These are phyloP conservation scores for Rhodotorula sp. DNA, from an alignment of 1,284 basidiomycete genomes.

Conservation along the genomic window DNA sequence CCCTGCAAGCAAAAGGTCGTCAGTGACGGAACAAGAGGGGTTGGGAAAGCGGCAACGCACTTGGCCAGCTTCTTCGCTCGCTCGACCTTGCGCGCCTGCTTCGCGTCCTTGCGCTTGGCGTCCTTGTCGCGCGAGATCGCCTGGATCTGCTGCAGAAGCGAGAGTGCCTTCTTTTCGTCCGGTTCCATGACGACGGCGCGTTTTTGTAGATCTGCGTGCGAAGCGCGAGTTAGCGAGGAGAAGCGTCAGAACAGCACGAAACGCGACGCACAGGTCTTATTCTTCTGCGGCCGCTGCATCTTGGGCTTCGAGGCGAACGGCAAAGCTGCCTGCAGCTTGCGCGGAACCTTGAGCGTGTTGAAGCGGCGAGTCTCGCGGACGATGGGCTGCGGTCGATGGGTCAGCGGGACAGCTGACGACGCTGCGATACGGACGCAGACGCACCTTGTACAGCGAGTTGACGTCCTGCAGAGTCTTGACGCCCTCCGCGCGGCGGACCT, in stretches of 20 bases:
- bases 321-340: constrained; percentile 80
- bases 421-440: neutral
- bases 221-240: neutral
- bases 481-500: constrained; percentile 78
- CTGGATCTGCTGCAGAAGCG: constrained; percentile 91
- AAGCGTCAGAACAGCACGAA: neutral
- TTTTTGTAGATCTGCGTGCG: constrained; percentile 68
- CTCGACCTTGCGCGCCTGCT: constrained; percentile 26
- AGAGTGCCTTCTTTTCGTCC: constrained; percentile 87
- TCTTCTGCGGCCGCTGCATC: constrained; percentile 68
- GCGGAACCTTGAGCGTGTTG: constrained; percentile 84
- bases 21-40: no score
- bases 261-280: constrained; percentile 56
- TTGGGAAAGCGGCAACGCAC: neutral
- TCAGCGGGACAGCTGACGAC: neutral
- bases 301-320: constrained; percentile 94
- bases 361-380: constrained; percentile 79
- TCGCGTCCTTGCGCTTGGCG: constrained; percentile 57
- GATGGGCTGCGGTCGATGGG: constrained; percentile 53
- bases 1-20: neutral
- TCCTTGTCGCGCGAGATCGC: constrained; percentile 87
- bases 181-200: constrained; percentile 92
- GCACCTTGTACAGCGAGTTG: constrained; percentile 82
- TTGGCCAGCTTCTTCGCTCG: constrained; percentile 27
- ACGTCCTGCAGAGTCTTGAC: constrained; percentile 76